Evolutionary conservation across 306 rosid genomes (phyloP).

Genomic region (Benincasa hispida): DNA sequence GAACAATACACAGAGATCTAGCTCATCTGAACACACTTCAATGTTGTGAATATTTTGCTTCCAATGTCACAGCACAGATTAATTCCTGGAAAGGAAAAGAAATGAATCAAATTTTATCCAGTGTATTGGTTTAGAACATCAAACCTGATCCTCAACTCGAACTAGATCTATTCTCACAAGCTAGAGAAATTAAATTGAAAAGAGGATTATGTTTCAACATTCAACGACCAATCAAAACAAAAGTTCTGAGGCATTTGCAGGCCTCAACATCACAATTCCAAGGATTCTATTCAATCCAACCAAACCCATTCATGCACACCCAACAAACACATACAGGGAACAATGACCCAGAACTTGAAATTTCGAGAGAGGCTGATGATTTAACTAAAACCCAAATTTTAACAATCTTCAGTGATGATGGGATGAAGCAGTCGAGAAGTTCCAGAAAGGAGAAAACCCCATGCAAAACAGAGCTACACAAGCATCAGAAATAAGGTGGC

Average conservation of each 20-base stretch:
- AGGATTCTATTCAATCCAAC: neutral
- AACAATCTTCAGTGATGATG: neutral
- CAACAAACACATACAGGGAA: neutral
- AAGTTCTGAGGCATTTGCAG: neutral
- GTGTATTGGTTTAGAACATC: neutral
- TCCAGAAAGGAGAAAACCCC: neutral
- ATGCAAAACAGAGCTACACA: neutral
- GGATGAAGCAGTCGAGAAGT: neutral
- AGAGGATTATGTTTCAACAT: neutral
- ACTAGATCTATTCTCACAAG: neutral
- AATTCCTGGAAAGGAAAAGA: neutral
- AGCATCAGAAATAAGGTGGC: neutral
- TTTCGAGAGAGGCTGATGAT: neutral
- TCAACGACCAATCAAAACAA: neutral
- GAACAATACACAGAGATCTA: slow-evolving; percentile 16
- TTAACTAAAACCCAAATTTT: neutral
- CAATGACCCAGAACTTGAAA: neutral
- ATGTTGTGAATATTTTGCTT: neutral
- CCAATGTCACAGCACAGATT: neutral
- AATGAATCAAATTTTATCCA: neutral
- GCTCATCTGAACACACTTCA: neutral
- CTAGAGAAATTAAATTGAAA: neutral
- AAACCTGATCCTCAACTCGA: neutral
- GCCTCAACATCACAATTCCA: neutral
- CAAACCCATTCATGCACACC: neutral